These are phyloP conservation scores for Pyronema omphalodes DNA, from an alignment of 495 filamentous ascomycete species.

Conservation along the genomic window DNA sequence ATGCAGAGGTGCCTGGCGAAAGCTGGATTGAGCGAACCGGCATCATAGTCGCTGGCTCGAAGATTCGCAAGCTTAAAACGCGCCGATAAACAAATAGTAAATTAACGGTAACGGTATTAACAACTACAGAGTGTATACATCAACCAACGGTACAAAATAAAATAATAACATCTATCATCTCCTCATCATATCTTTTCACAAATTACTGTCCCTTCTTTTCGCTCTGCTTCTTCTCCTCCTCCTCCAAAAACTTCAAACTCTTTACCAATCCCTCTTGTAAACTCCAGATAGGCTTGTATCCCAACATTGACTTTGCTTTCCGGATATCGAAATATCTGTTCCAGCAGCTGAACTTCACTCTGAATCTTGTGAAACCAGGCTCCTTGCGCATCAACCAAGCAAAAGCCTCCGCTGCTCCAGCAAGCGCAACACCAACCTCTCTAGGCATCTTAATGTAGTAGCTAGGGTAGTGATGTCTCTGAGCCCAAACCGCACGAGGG, in stretches of 20 bases:
- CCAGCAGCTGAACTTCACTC: conserved; percentile 63
- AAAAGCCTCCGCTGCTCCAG: conserved; percentile 48
- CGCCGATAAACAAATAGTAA: too few relatives aligned
- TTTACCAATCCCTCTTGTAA: conserved; percentile 57
- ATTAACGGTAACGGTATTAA: too few relatives aligned
- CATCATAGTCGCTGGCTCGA: too few relatives aligned
- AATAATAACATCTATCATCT: neutral
- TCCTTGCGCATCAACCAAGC: conserved; percentile 50
- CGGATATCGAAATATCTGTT: conserved; percentile 66
- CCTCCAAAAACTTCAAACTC: conserved; percentile 47
- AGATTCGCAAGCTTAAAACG: too few relatives aligned
- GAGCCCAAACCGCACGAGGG: conserved; percentile 55
- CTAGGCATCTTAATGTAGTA: conserved; percentile 46
- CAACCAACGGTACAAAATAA: too few relatives aligned
- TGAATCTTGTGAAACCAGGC: conserved; percentile 54
- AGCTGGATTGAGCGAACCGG: too few relatives aligned
- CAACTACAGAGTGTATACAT: too few relatives aligned
- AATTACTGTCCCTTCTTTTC: conserved; percentile 24
- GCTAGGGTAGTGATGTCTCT: conserved; percentile 44
- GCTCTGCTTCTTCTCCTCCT: conserved; percentile 29
- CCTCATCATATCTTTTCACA: neutral
- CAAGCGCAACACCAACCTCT: conserved; percentile 44
- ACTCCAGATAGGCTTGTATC: conserved; percentile 54
- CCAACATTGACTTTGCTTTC: conserved; percentile 65
- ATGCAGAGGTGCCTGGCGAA: too few relatives aligned